phyloP scores from a whole-genome alignment of 1,284 basidiomycete genomes.

The Trichosporon inkin region DNA sequence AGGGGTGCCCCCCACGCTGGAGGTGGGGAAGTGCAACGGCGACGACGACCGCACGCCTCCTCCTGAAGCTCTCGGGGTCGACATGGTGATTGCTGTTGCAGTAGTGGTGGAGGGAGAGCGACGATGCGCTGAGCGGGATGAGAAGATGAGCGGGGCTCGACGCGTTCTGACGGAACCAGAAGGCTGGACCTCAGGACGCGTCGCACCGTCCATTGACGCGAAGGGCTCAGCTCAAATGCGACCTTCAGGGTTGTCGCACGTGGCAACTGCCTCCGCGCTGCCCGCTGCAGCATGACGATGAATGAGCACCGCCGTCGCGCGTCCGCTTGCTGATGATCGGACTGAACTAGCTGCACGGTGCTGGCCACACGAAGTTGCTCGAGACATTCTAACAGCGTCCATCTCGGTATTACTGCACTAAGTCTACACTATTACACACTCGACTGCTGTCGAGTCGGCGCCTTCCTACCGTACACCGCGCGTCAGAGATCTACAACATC shows the following conservation, averaged over 20 bases:
- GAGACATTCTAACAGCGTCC: background rate
- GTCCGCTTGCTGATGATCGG: too few species aligned
- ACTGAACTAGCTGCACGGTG: too few species aligned
- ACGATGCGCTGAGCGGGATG: background rate
- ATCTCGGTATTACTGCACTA: constrained; percentile 7
- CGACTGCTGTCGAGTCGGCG: background rate
- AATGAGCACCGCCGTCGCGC: background rate
- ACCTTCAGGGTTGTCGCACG: constrained; percentile 1
- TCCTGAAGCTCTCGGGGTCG: constrained; percentile 24
- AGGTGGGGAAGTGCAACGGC: constrained; percentile 43
- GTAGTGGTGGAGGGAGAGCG: constrained; percentile 5
- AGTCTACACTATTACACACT: constrained; percentile 7
- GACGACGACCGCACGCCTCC: constrained; percentile 31
- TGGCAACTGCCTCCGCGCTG: background rate
- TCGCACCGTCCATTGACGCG: constrained; percentile 1
- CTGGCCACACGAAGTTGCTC: too few species aligned
- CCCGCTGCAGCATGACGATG: background rate
- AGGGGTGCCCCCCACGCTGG: constrained; percentile 38
- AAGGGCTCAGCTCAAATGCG: background rate
- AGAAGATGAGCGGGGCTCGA: constrained; percentile 3
- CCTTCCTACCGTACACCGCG: background rate
- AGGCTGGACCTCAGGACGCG: constrained; percentile 2
- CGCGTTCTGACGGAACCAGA: constrained; percentile 3
- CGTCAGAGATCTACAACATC: background rate
- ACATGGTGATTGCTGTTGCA: constrained; percentile 23